phyloP scores from a whole-genome alignment of 345 rosid genomes.

The Angophora floribunda region DNA sequence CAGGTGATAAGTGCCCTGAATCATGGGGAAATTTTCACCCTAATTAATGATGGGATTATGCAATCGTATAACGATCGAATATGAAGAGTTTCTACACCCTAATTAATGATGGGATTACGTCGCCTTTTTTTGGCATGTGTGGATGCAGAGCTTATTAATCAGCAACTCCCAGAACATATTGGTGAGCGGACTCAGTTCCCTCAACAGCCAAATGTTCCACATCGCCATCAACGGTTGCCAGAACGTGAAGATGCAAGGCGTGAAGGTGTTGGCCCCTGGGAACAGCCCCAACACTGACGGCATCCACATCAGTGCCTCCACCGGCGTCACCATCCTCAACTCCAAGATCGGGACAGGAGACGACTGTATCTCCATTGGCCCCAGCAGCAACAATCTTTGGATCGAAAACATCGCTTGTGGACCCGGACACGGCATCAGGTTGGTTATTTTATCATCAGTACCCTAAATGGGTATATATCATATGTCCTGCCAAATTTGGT shows the following conservation, averaged over 20 bases:
- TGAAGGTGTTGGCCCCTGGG: slow-evolving; percentile 33
- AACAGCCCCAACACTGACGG: slow-evolving; percentile 84
- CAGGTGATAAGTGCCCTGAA: not conserved
- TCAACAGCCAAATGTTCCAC: slow-evolving; percentile 66
- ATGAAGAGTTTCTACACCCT: not conserved
- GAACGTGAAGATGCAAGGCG: slow-evolving; percentile 39
- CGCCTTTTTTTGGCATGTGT: not conserved
- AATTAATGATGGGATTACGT: too few relatives aligned
- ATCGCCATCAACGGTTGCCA: slow-evolving; percentile 37
- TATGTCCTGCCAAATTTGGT: not conserved
- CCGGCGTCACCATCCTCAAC: slow-evolving; percentile 34
- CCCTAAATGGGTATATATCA: not conserved
- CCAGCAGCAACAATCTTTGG: slow-evolving; percentile 39
- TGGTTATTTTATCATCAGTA: not conserved
- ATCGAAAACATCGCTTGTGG: slow-evolving; percentile 59
- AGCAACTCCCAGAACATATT: slow-evolving; percentile 33
- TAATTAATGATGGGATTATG: not conserved
- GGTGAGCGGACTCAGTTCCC: slow-evolving; percentile 42
- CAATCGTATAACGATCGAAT: not conserved
- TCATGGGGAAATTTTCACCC: not conserved
- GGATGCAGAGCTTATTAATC: slow-evolving; percentile 7
- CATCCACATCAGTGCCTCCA: slow-evolving; percentile 51
- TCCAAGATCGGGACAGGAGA: slow-evolving; percentile 71
- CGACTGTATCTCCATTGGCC: slow-evolving; percentile 80
- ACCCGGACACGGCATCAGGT: slow-evolving; percentile 70